These are phyloP conservation scores for Solanum hybrid DNA, from an alignment of 305 asterid genomes.

Conservation along the genomic window DNA sequence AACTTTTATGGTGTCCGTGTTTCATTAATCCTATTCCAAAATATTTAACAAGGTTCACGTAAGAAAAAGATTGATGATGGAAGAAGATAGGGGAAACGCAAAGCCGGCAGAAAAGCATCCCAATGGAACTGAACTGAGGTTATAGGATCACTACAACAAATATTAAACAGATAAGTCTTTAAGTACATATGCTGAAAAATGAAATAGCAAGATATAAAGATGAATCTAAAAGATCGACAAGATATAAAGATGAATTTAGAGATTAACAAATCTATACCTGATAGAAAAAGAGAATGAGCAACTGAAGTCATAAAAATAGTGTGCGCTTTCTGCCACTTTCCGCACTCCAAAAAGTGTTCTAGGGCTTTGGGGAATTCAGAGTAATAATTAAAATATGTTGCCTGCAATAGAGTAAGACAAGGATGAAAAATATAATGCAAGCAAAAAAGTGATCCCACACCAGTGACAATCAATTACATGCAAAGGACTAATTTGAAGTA, in stretches of 20 bases:
- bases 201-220: neutral
- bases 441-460: neutral
- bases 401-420: slow-evolving; percentile 42
- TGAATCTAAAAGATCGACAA: neutral
- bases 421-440: slow-evolving; percentile 14
- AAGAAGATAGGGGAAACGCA: neutral
- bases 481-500: neutral
- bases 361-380: slow-evolving; percentile 68
- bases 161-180: neutral
- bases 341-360: slow-evolving; percentile 74
- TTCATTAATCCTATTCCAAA: neutral
- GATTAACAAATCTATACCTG: slow-evolving; percentile 38
- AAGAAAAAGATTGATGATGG: neutral
- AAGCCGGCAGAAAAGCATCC: neutral
- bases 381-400: slow-evolving; percentile 58
- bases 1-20: neutral
- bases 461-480: slow-evolving; percentile 4
- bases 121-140: neutral
- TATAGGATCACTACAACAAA: neutral
- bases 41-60: neutral
- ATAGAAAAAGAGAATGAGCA: slow-evolving; percentile 80
- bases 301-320: slow-evolving; percentile 66
- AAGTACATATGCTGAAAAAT: neutral
- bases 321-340: slow-evolving; percentile 88
- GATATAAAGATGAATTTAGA: neutral